Percentiles rank a stretch among this genome's conserved stretches.
These are phyloP conservation scores for Fusarium brevicatenulatum DNA, from an alignment of 2,329 filamentous ascomycete genomes.

Conservation along the genomic window DNA sequence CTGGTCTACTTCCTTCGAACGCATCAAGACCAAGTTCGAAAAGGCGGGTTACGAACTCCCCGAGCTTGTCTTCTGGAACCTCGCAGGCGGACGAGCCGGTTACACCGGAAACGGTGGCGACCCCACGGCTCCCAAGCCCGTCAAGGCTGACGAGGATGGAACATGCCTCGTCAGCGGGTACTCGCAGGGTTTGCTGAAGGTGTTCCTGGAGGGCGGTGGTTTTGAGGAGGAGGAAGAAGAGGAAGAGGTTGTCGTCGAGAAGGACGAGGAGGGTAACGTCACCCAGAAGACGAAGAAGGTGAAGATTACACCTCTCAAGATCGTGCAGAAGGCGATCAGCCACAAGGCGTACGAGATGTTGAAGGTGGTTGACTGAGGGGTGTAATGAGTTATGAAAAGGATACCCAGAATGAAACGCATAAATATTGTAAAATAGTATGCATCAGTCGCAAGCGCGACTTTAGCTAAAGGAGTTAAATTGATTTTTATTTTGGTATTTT, in stretches of 20 bases:
- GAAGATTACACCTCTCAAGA: slow-evolving; percentile 55
- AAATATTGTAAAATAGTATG: background rate
- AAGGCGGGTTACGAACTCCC: slow-evolving; percentile 67
- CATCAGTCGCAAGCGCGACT: background rate
- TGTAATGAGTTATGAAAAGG: slow-evolving; percentile 18
- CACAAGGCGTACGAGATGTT: slow-evolving; percentile 67
- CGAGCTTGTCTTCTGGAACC: slow-evolving; percentile 69
- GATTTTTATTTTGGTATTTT: too few relatives aligned
- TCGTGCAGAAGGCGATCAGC: slow-evolving; percentile 61
- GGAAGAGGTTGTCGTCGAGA: slow-evolving; percentile 49
- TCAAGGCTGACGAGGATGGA: slow-evolving; percentile 55
- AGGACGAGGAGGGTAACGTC: slow-evolving; percentile 38
- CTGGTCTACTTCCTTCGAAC: slow-evolving; percentile 59
- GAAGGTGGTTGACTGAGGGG: slow-evolving; percentile 61
- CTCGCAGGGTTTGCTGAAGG: slow-evolving; percentile 67
- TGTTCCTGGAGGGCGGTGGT: slow-evolving; percentile 62
- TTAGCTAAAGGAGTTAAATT: too few relatives aligned
- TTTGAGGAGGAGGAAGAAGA: slow-evolving; percentile 55
- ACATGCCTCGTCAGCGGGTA: slow-evolving; percentile 65
- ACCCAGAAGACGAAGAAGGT: slow-evolving; percentile 46
- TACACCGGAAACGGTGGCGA: slow-evolving; percentile 41
- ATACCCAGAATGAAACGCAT: slow-evolving; percentile 32
- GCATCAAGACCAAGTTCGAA: slow-evolving; percentile 57
- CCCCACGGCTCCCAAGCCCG: slow-evolving; percentile 58
- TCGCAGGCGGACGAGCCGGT: slow-evolving; percentile 55